Evolutionary conservation across 805 yeast species (phyloP).

Genomic region (Candida germanica): DNA sequence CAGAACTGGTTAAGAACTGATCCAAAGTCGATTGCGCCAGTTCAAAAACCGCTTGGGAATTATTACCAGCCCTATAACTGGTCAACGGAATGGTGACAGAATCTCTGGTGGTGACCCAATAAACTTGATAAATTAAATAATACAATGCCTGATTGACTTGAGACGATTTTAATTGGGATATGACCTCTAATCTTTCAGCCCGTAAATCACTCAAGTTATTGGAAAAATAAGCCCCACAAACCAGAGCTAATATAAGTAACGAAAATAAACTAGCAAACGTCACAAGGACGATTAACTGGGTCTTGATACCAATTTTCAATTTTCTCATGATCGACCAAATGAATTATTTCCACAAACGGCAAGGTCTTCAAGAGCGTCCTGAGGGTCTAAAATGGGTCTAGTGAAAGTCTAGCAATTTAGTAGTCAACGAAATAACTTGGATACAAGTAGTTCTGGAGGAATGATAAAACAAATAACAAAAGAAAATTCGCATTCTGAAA

Average conservation of each 20-base stretch:
- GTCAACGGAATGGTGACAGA: conserved; percentile 59
- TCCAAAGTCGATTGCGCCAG: conserved; percentile 47
- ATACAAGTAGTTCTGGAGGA: background rate
- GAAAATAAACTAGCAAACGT: conserved; percentile 67
- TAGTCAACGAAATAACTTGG: background rate
- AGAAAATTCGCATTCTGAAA: no score
- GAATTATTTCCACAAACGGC: no score
- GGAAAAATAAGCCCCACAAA: conserved; percentile 71
- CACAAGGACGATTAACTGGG: conserved; percentile 72
- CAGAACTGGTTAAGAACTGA: conserved; percentile 63
- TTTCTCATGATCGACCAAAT: conserved; percentile 34
- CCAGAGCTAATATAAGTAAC: conserved; percentile 67
- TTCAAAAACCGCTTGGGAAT: conserved; percentile 40
- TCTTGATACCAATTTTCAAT: conserved; percentile 62
- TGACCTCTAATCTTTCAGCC: conserved; percentile 69
- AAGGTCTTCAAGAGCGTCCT: background rate
- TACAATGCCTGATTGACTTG: conserved; percentile 71
- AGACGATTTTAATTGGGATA: conserved; percentile 76
- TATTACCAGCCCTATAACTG: conserved; percentile 70
- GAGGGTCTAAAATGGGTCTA: no score
- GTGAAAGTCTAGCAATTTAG: no score
- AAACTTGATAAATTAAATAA: conserved; percentile 63
- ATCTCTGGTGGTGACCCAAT: conserved; percentile 61
- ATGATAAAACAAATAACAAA: no score
- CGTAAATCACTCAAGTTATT: conserved; percentile 57